Base-by-base conservation (phyloP, 176 grass and related monocot genomes). In the Raddia guianensis region DNA sequence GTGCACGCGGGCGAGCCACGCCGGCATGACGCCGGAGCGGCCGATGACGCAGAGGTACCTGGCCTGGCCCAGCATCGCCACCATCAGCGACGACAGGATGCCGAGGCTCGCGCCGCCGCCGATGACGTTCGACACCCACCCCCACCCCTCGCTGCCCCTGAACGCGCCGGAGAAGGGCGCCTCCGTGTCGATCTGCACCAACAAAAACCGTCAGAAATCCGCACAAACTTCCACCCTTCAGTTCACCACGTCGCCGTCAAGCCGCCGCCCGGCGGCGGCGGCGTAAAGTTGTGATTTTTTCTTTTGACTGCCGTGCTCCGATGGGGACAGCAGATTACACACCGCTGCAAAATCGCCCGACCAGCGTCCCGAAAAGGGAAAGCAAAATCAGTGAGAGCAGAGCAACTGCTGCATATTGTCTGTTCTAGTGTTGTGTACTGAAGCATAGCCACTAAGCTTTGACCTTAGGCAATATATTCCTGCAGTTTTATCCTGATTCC, bases 41-140 rank as follows among this genome's bases (percentile, higher is more conserved):
- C 96, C 96, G 77, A 99, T 99, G 57, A 99, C 96, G 50, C 96
- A 99, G 10, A 99, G 78, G 70, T 99, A 99, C 54, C 96, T 80
- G 0, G 96, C 96, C 76, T 99, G 96, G 0, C 96, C 96, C 43
- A 99, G 71, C 96, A 95, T 99, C n/a, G 96, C 82, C 19, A 95
- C 96, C 86, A 95, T 74, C 5, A 99, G 83, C 45, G 96, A 99
- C 60, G 96, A 95, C 51, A 99, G 76, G 86, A 99, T 99, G 34
- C 96, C 92, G 2, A 93, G 88, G 78, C 96, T 90, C 0, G 96
- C 96, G 7, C 96, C 96, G 2, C 68, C 84, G 12, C 90, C 96
- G 15, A 95, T 83, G 43, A 95, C 88, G 63, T 95, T 99, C 6
- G 96, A 95, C 68, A 89, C 96, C 96, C 92, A 98, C n/a, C 51